Conservation (phyloP, 208 protist genomes). For the Acanthamoeba triangularis region DNA sequence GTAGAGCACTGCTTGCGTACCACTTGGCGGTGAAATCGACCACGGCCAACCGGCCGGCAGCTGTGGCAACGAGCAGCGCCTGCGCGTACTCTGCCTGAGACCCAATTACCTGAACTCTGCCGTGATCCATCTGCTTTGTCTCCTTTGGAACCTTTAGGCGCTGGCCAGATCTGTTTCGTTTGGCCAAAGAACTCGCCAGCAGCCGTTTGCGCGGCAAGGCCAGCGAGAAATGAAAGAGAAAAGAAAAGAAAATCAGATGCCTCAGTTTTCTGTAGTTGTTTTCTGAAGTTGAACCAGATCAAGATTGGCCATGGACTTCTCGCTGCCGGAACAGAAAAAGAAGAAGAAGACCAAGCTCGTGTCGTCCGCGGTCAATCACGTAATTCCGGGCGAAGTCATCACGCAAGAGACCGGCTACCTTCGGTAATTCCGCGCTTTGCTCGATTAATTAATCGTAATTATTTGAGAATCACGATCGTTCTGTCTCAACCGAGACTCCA, state of each 20-base stretch:
- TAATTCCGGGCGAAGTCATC: conserved; percentile 71
- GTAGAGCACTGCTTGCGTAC: background rate
- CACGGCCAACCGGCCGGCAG: conserved; percentile 78
- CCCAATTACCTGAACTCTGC: conserved; percentile 28
- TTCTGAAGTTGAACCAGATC: background rate
- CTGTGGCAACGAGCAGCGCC: conserved; percentile 45
- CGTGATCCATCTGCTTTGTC: conserved; percentile 3
- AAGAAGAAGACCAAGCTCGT: conserved; percentile 58
- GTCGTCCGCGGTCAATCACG: background rate
- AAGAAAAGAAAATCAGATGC: too few relatives aligned
- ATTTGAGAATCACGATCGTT: background rate
- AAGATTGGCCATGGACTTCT: conserved; percentile 4
- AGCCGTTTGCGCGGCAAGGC: background rate
- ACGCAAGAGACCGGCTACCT: conserved; percentile 56
- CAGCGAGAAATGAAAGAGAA: background rate
- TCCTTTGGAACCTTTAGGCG: too few relatives aligned
- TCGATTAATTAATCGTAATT: background rate
- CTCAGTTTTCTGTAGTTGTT: too few relatives aligned
- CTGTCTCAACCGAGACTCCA: background rate
- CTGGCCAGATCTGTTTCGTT: background rate
- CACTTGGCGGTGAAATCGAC: conserved; percentile 89
- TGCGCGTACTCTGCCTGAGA: conserved; percentile 29
- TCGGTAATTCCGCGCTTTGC: background rate
- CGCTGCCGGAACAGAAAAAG: background rate
- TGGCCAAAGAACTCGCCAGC: background rate